Base-by-base conservation (phyloP, 352 stramenopile genomes). In the Plasmopara muralis region DNA sequence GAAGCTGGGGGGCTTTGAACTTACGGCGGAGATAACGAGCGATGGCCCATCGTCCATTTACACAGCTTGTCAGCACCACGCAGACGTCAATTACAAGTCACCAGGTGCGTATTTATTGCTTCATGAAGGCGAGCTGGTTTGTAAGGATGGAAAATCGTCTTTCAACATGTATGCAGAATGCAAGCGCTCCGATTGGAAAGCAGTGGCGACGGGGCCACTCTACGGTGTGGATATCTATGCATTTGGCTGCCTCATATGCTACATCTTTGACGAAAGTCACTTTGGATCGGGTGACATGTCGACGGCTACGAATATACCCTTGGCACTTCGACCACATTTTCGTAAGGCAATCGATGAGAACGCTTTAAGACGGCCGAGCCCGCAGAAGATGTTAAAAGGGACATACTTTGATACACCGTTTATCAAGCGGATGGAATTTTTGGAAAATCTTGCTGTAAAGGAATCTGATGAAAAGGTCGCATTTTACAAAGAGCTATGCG, bases 381-480 rank as follows among this genome's bases (percentile, higher is more conserved):
- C 95, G 0, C 73, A 89, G 55, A 95, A 96, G 35, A 61, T 98
- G 7, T 66, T 97, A 3, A 79, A 80, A 50, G 94, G 80, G 52
- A 90, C 80, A 31, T 87, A 93, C 25, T 98, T 98, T 65, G 82
- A 96, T 50, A 95, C 89, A 48, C 70, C 87, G 12, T 97, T 97
- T 55, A 89, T 97, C 58, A 92, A 89, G 53, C 75, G 89, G n/a
- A 92, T 98, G 78, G 70, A 87, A 43, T 96, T 97, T 64, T 54
- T 98, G 16, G 87, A 97, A 60, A 95, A 98, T 64, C 71, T 98
- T 28, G 73, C 84, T 6, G 72, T 97, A 35, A 97, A 98, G 67
- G 91, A 87, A 0, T 76, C 90, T 0, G 90, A 98, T 44, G 87
- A 97, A 59, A 97, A 97, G 54, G 85, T 96, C 34, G 74, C 77